These are phyloP conservation scores for Schoenoplectus triqueter DNA, from an alignment of 202 grass and related monocot genomes.

Conservation along the genomic window DNA sequence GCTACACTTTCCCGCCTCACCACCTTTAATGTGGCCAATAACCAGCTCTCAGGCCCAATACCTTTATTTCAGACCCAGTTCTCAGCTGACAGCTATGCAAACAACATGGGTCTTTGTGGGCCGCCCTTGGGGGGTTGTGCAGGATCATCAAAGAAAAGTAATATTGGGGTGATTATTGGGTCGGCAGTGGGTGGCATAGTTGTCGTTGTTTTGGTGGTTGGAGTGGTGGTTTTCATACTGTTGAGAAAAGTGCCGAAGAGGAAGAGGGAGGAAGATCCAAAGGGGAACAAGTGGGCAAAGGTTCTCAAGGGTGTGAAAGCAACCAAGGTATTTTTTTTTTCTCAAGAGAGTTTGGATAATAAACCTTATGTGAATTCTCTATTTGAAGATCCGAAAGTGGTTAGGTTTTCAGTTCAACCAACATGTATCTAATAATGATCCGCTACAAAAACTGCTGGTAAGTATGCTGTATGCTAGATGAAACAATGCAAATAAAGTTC, in stretches of 20 bases:
- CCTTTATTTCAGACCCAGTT: accelerated
- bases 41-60: constrained; percentile 59
- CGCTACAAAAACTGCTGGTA: background rate
- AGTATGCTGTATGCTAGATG: background rate
- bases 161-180: constrained; percentile 47
- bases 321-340: constrained; percentile 54
- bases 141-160: constrained; percentile 46
- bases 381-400: background rate
- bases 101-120: constrained; percentile 63
- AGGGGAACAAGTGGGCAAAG: constrained; percentile 78
- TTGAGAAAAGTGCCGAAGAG: constrained; percentile 59
- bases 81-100: constrained; percentile 14
- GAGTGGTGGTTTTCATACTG: constrained; percentile 53
- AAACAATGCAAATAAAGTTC: background rate
- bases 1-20: constrained; percentile 34
- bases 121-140: constrained; percentile 42
- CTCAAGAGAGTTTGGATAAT: background rate
- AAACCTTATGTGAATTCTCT: background rate
- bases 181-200: constrained; percentile 55
- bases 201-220: constrained; percentile 47
- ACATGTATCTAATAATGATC: background rate
- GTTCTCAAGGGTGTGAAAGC: constrained; percentile 70
- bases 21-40: constrained; percentile 57
- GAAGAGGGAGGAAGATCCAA: constrained; percentile 59
- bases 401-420: background rate